These are phyloP conservation scores for Sphaerobolus stellatus DNA, from an alignment of 1,284 basidiomycete genomes.

Conservation along the genomic window DNA sequence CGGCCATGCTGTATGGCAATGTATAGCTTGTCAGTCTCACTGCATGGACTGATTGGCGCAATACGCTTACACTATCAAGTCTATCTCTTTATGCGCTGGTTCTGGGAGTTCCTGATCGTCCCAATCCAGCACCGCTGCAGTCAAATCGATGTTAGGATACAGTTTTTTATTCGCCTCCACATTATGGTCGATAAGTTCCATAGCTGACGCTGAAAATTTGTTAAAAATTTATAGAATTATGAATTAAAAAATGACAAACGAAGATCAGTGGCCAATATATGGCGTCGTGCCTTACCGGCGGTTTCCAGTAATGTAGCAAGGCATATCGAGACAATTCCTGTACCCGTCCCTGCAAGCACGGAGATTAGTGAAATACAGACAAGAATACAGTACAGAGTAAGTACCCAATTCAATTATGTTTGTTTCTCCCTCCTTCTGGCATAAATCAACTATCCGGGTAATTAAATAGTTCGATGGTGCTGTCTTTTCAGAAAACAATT, in stretches of 20 bases:
- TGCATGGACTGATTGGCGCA: background rate
- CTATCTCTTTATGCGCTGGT: background rate
- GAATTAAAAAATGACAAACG: slow-evolving; percentile 43
- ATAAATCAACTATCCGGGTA: background rate
- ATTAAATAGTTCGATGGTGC: background rate
- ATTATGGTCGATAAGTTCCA: slow-evolving; percentile 75
- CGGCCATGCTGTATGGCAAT: slow-evolving; percentile 71
- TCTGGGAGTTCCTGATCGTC: slow-evolving; percentile 54
- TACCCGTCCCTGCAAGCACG: slow-evolving; percentile 66
- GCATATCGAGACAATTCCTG: slow-evolving; percentile 75
- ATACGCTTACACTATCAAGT: background rate
- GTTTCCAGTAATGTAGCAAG: slow-evolving; percentile 48
- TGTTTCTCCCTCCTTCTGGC: no score
- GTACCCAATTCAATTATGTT: slow-evolving; percentile 63
- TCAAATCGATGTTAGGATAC: slow-evolving; percentile 26
- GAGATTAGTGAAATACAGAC: no score
- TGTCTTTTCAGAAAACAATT: slow-evolving; percentile 23
- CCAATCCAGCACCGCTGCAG: slow-evolving; percentile 71
- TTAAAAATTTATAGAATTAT: slow-evolving; percentile 9
- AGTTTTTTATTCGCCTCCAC: slow-evolving; percentile 49
- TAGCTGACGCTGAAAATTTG: slow-evolving; percentile 62
- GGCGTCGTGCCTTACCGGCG: slow-evolving; percentile 25
- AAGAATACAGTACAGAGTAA: slow-evolving; percentile 18
- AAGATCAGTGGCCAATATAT: slow-evolving; percentile 71
- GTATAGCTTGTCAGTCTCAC: background rate